phyloP scores from a whole-genome alignment of 2,329 filamentous ascomycete genomes.

The Aspergillus phoenicis region DNA sequence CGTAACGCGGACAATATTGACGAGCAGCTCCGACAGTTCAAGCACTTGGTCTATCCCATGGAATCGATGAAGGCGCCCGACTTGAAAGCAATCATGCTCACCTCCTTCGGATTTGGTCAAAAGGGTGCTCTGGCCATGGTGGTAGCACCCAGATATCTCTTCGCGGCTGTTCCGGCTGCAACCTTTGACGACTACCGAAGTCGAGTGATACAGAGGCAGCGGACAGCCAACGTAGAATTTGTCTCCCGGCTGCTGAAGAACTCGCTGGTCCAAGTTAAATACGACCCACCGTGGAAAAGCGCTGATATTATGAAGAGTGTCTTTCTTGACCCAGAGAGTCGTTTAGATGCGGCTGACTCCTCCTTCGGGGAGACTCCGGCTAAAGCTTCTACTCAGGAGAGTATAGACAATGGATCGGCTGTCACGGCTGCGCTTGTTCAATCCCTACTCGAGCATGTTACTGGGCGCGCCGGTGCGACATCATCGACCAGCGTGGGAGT shows the following conservation, averaged over 20 bases:
- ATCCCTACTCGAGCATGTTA: conserved; percentile 13
- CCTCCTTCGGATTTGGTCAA: conserved; percentile 51
- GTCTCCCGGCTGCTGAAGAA: conserved; percentile 18
- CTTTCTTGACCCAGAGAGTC: conserved; percentile 20
- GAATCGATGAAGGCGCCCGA: conserved; percentile 23
- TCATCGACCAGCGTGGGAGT: conserved; percentile 15
- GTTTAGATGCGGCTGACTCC: conserved; percentile 8
- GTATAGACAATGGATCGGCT: background rate
- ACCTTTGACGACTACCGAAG: conserved; percentile 19
- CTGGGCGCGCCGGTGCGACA: background rate
- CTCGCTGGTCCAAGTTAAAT: conserved; percentile 21
- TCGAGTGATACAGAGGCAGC: conserved; percentile 13
- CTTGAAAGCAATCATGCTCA: conserved; percentile 43
- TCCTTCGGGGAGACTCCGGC: background rate
- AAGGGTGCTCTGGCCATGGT: conserved; percentile 46
- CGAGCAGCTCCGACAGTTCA: conserved; percentile 27
- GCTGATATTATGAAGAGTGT: conserved; percentile 15
- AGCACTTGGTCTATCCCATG: conserved; percentile 40
- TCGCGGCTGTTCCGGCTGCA: conserved; percentile 28
- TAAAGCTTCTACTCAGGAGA: background rate
- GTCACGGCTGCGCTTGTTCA: conserved; percentile 11
- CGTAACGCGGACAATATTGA: conserved; percentile 96
- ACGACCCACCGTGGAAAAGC: conserved; percentile 18
- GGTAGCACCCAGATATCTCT: conserved; percentile 41
- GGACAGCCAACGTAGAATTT: conserved; percentile 12